Conservation (phyloP, 2,329 filamentous ascomycete species). For the Tolypocladium pustulatum region DNA sequence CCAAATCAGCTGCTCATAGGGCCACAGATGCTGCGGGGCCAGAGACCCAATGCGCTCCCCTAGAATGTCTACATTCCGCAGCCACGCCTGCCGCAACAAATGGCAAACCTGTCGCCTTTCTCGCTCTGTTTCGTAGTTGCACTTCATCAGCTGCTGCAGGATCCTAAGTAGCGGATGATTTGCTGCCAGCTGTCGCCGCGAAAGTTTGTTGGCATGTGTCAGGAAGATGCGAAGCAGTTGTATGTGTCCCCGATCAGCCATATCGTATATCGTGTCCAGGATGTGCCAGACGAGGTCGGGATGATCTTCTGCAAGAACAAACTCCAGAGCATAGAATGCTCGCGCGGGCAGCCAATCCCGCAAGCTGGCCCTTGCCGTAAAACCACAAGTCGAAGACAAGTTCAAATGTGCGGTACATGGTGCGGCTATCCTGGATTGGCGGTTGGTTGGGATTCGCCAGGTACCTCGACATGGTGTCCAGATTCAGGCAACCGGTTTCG, state of each 20-base stretch:
- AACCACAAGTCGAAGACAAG: slow-evolving; percentile 26
- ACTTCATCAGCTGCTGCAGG: slow-evolving; percentile 18
- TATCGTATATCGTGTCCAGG: slow-evolving; percentile 26
- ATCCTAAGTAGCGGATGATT: slow-evolving; percentile 23
- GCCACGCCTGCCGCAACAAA: slow-evolving; percentile 23
- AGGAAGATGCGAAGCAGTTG: slow-evolving; percentile 23
- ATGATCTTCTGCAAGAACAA: slow-evolving; percentile 24
- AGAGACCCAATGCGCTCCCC: slow-evolving; percentile 18
- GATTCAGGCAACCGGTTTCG: slow-evolving; percentile 13
- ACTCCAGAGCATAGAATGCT: slow-evolving; percentile 25
- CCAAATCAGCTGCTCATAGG: slow-evolving; percentile 28
- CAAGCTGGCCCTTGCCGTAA: slow-evolving; percentile 22
- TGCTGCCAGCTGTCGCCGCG: slow-evolving; percentile 15
- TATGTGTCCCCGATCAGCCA: slow-evolving; percentile 23
- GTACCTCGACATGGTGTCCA: slow-evolving; percentile 26
- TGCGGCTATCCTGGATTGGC: slow-evolving; percentile 26
- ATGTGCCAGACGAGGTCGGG: slow-evolving; percentile 27
- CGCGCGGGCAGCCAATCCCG: slow-evolving; percentile 24
- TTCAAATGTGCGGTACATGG: slow-evolving; percentile 28
- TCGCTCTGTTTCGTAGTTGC: slow-evolving; percentile 18
- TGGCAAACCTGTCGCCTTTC: slow-evolving; percentile 21
- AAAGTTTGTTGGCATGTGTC: slow-evolving; percentile 18
- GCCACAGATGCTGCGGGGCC: slow-evolving; percentile 21
- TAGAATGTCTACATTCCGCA: slow-evolving; percentile 24
- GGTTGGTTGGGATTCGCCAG: slow-evolving; percentile 22